phyloP scores from a whole-genome alignment of 2,329 filamentous ascomycete species.

The Penicillium sp. region DNA sequence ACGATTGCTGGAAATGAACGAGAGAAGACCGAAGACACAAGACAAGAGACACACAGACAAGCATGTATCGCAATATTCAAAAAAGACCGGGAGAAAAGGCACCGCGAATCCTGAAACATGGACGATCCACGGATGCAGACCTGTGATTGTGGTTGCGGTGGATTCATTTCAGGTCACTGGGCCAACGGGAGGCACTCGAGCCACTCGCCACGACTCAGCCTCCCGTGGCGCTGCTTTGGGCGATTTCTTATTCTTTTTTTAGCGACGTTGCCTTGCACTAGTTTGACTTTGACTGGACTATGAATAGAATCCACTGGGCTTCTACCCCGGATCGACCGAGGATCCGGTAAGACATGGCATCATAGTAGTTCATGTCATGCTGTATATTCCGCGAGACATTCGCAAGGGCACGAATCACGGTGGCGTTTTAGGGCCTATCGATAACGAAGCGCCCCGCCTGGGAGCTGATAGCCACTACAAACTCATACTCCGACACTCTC shows the following conservation, averaged over 20 bases:
- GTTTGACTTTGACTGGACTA: background rate
- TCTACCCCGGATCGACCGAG: background rate
- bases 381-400: background rate
- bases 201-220: background rate
- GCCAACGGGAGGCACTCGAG: conserved; percentile 17
- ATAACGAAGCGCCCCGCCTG: conserved; percentile 5
- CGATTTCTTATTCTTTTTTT: conserved; percentile 2
- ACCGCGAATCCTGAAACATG: conserved; percentile 4
- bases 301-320: background rate
- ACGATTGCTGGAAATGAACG: background rate
- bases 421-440: conserved; percentile 5
- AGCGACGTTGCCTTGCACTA: background rate
- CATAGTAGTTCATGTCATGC: background rate
- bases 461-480: background rate
- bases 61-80: background rate
- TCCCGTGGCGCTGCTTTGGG: background rate
- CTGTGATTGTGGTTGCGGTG: background rate
- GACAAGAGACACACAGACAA: background rate
- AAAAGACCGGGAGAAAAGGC: background rate
- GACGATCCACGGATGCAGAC: conserved; percentile 8
- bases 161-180: conserved; percentile 12
- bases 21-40: background rate
- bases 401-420: background rate
- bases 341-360: background rate
- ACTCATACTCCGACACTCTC: background rate